Evolutionary conservation across 2,329 filamentous ascomycete species (phyloP).

Genomic region (Stachybotrys chartarum): DNA sequence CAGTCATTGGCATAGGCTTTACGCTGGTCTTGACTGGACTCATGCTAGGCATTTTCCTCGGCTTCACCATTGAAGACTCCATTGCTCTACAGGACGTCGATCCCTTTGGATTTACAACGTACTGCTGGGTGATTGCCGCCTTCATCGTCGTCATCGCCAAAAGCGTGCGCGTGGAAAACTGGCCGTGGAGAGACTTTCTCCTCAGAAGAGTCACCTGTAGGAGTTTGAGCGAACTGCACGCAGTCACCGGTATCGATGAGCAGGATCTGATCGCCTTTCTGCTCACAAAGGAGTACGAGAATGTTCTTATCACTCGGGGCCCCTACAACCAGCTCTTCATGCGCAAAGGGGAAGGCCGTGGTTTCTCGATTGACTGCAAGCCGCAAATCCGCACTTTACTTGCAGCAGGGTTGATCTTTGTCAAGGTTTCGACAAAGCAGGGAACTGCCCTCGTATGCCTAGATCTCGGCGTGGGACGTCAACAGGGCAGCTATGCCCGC

Average conservation of each 20-base stretch:
- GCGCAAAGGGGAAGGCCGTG: not conserved
- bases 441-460: not conserved
- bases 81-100: conserved; percentile 11
- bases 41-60: not conserved
- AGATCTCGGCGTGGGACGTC: not conserved
- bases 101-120: conserved; percentile 17
- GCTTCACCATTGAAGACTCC: not conserved
- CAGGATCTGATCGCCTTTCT: conserved; percentile 15
- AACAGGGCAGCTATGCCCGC: not conserved
- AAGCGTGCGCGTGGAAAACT: conserved; percentile 11
- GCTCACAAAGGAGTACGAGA: conserved; percentile 9
- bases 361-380: conserved; percentile 4
- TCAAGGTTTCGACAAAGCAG: not conserved
- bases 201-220: conserved; percentile 10
- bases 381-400: not conserved
- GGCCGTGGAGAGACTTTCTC: conserved; percentile 20
- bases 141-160: conserved; percentile 16
- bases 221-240: conserved; percentile 12
- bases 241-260: conserved; percentile 9
- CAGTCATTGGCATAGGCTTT: not conserved
- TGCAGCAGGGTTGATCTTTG: not conserved
- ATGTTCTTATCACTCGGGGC: conserved; percentile 10
- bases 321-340: conserved; percentile 12
- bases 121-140: conserved; percentile 15
- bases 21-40: not conserved